These are phyloP conservation scores for Lentithecium fluviatile DNA, from an alignment of 495 filamentous ascomycete species.

Conservation along the genomic window DNA sequence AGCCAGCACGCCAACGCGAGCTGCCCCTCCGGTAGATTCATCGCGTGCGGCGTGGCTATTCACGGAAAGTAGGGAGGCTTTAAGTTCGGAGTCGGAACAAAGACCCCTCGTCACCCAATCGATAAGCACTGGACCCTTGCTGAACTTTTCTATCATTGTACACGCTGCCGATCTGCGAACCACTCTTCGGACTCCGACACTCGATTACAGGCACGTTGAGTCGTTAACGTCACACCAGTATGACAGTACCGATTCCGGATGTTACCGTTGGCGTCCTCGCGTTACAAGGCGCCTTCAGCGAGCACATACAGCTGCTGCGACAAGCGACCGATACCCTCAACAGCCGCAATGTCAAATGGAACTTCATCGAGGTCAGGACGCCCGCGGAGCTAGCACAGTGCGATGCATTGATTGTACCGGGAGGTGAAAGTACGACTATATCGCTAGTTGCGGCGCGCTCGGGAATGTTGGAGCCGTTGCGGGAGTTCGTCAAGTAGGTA, in stretches of 20 bases:
- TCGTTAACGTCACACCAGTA: background rate
- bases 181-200: constrained; percentile 22
- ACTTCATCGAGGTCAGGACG: constrained; percentile 79
- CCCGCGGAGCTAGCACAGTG: constrained; percentile 65
- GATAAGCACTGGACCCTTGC: constrained; percentile 4
- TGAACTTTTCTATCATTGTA: constrained; percentile 23
- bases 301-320: constrained; percentile 77
- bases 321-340: constrained; percentile 55
- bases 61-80: background rate
- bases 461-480: constrained; percentile 76
- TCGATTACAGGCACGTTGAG: background rate
- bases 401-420: constrained; percentile 84
- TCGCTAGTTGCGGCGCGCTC: constrained; percentile 81
- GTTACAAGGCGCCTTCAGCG: constrained; percentile 88
- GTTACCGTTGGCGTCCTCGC: constrained; percentile 82
- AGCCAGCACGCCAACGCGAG: constrained; percentile 42
- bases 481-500: constrained; percentile 90
- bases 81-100: background rate
- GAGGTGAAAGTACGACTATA: constrained; percentile 93
- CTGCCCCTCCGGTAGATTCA: background rate
- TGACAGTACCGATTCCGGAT: constrained; percentile 20
- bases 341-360: constrained; percentile 46
- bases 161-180: background rate
- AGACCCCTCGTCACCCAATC: background rate
- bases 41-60: constrained; percentile 1